phyloP scores from a whole-genome alignment of 2,329 filamentous ascomycete genomes.

The Hymenoscyphus fraxineus region DNA sequence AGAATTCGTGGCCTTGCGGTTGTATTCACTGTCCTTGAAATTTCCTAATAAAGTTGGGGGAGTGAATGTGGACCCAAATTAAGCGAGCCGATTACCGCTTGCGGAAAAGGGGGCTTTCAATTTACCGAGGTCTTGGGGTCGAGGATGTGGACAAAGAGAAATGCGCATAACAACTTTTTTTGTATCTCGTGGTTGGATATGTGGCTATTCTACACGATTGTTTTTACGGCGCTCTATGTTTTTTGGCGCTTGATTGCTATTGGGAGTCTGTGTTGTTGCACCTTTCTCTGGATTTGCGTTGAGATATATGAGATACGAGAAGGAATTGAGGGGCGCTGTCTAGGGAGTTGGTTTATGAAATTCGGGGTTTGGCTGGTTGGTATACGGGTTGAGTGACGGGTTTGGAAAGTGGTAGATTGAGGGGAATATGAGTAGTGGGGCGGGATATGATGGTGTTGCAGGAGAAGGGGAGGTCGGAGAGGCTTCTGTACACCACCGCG shows the following conservation, averaged over 20 bases:
- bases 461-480: not conserved
- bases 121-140: not conserved
- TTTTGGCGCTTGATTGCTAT: not conserved
- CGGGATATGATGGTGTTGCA: not conserved
- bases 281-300: not conserved
- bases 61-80: not conserved
- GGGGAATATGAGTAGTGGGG: not conserved
- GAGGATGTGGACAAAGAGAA: not conserved
- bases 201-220: too few species aligned
- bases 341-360: not conserved
- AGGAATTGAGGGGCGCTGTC: not conserved
- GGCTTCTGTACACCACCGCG: not conserved
- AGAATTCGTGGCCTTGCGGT: too few species aligned
- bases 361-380: not conserved
- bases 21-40: too few species aligned
- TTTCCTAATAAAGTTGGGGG: not conserved
- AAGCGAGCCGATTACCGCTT: slow-evolving; percentile 1
- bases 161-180: not conserved
- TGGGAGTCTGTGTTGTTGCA: not conserved
- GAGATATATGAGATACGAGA: not conserved
- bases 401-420: not conserved
- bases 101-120: not conserved
- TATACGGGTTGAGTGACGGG: not conserved
- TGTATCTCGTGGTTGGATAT: not conserved
- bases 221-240: too few species aligned